A percentile compares a stretch with the other conserved stretches of the same genome.
phyloP scores from a whole-genome alignment of 192 early-diverging fungal species.

The Coemansia sp. region DNA sequence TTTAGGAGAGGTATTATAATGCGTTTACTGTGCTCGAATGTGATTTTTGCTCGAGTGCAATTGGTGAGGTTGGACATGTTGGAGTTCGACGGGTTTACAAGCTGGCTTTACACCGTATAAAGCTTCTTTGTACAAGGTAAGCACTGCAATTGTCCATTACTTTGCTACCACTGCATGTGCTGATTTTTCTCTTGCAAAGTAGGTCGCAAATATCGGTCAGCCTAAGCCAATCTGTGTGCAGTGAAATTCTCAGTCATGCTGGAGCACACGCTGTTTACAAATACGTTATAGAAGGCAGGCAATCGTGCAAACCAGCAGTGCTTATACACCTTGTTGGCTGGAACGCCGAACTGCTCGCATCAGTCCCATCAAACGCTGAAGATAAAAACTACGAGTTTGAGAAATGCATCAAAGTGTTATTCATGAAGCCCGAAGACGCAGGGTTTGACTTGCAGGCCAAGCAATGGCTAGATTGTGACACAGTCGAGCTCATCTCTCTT shows the following conservation, averaged over 20 bases:
- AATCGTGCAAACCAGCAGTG: conserved; percentile 26
- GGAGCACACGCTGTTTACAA: conserved; percentile 52
- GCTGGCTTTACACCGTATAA: conserved; percentile 24
- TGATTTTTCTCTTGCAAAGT: background rate
- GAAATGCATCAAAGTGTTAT: conserved; percentile 38
- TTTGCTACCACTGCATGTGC: background rate
- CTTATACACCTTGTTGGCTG: conserved; percentile 48
- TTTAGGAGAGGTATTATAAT: conserved; percentile 42
- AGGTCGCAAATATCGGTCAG: conserved; percentile 14
- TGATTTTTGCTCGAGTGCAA: conserved; percentile 7
- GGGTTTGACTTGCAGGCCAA: conserved; percentile 26
- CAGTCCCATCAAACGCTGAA: background rate
- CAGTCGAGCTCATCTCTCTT: conserved; percentile 38
- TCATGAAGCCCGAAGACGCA: background rate
- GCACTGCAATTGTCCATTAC: background rate
- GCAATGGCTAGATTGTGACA: conserved; percentile 28
- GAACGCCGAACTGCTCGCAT: conserved; percentile 39
- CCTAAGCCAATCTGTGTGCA: conserved; percentile 26
- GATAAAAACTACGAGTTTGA: conserved; percentile 7
- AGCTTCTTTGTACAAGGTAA: conserved; percentile 10
- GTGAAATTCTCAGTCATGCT: conserved; percentile 45
- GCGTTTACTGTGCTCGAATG: conserved; percentile 33
- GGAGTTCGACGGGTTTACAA: conserved; percentile 27
- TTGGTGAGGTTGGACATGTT: conserved; percentile 45
- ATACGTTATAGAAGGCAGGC: conserved; percentile 43